A percentile compares a stretch with the other conserved stretches of the same genome.
These are phyloP conservation scores for Monoraphidium neglectum DNA, from an alignment of 139 green algal genomes.

Conservation along the genomic window DNA sequence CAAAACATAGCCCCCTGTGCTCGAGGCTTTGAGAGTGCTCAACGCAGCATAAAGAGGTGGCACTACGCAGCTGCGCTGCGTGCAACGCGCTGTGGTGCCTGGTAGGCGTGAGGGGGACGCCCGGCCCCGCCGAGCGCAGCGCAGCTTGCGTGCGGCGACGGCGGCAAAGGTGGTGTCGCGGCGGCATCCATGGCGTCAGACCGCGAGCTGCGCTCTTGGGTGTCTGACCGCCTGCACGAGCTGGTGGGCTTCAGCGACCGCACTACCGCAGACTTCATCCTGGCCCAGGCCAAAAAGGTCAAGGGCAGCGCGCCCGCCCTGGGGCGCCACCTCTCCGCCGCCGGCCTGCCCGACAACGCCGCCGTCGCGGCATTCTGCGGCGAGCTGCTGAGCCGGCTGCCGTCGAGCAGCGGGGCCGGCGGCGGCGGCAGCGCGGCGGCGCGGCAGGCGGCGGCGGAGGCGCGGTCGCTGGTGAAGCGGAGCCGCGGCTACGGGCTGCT, in stretches of 20 bases:
- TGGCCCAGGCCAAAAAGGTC: constrained; percentile 50
- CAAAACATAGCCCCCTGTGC: no score
- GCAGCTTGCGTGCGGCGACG: no score
- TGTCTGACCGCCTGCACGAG: constrained; percentile 72
- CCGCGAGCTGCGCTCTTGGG: constrained; percentile 55
- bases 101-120: no score
- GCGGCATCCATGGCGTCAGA: constrained; percentile 6
- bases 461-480: constrained; percentile 46
- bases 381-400: constrained; percentile 56
- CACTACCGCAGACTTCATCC: constrained; percentile 47
- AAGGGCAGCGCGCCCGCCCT: constrained; percentile 1
- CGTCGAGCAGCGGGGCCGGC: constrained; percentile 8
- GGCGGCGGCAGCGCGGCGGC: constrained; percentile 5
- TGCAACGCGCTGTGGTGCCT: no score
- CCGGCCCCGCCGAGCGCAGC: no score
- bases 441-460: constrained; percentile 34
- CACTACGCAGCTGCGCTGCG: no score
- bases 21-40: no score
- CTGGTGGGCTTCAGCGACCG: constrained; percentile 65
- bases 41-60: no score
- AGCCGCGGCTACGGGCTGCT: constrained; percentile 60
- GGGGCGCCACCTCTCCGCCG: background rate
- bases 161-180: no score
- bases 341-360: constrained; percentile 56
- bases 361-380: constrained; percentile 50